Base-by-base conservation (phyloP, 805 yeast species). In the Saccharomycopsis microspora region DNA sequence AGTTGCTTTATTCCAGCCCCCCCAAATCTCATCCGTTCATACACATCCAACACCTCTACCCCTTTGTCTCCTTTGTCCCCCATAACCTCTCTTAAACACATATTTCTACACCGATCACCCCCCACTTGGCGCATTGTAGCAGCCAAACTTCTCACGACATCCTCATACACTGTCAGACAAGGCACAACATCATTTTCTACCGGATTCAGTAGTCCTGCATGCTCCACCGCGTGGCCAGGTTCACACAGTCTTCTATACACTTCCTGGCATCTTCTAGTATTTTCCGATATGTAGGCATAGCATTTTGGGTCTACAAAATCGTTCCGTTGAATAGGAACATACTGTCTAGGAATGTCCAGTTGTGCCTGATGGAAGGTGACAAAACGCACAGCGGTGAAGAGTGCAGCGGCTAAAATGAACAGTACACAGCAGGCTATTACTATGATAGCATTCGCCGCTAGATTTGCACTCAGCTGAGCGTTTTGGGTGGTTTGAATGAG, bases 91-190 rank as follows among this genome's bases (percentile, higher is more conserved):
- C 52, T 34, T 10, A 51, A 45, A 27, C 47, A 42, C 9, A 51
- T 31, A 11, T 39, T 32, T 5, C 30, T 32, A 33, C 40, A 39
- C 32, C 36, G 32, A 9, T 11, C 39, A 32, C 39, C 34, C 31
- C 41, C 39, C 32, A n/a, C 41, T 7, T 44, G 28, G 32, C 41
- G 43, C 27, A 47, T 11, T 31, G 47, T 38, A 31, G 44, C 44
- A 9, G 52, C 54, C 5, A 51, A 33, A 37, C 48, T 46, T 30
- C 52, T 39, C 30, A 51, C 11, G 27, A 51, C 52, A 31, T 51
- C 54, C 40, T 51, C 54, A 33, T 51, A 51, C 19, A 49, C 50
- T 32, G 49, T 44, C 5, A 48, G 43, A 19, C 47, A 46, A n/a
- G 54, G 54, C 11, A 51, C 40, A 8, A 45, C 39, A 8, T 46